Evolutionary conservation across 805 yeast species (phyloP).

Genomic region (Metschnikowia anglica): DNA sequence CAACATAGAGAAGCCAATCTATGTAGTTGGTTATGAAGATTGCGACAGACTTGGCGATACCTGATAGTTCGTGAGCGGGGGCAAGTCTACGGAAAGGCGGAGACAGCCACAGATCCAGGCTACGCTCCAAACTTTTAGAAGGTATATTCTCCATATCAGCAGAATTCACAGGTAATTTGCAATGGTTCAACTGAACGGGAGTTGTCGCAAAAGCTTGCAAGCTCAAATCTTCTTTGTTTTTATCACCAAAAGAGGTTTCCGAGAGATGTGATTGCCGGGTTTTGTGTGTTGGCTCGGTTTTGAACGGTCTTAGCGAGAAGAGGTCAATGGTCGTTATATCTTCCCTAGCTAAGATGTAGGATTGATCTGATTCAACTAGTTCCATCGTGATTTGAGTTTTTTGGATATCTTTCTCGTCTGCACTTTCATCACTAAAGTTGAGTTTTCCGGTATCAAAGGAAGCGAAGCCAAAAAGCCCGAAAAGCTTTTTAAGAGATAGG

Average conservation of each 20-base stretch:
- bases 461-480: slow-evolving; percentile 11
- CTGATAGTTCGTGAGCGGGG: slow-evolving; percentile 3
- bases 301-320: slow-evolving; percentile 6
- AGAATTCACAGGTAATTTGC: background rate
- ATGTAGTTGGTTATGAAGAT: slow-evolving; percentile 44
- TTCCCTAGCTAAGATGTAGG: slow-evolving; percentile 23
- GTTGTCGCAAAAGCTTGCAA: background rate
- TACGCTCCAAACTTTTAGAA: background rate
- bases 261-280: background rate
- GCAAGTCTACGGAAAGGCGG: background rate
- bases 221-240: background rate
- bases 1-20: slow-evolving; percentile 53
- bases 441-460: slow-evolving; percentile 11
- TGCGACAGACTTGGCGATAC: slow-evolving; percentile 27
- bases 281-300: slow-evolving; percentile 4
- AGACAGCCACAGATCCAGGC: background rate
- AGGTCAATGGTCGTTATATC: slow-evolving; percentile 43
- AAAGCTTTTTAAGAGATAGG: slow-evolving; percentile 23
- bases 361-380: slow-evolving; percentile 8
- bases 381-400: slow-evolving; percentile 13
- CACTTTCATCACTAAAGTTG: background rate
- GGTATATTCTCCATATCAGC: background rate
- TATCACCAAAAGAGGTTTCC: background rate
- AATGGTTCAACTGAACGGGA: background rate
- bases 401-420: slow-evolving; percentile 5